Evolutionary conservation across 2,329 filamentous ascomycete species (phyloP).

Genomic region (Alternaria hordeiaustralica): DNA sequence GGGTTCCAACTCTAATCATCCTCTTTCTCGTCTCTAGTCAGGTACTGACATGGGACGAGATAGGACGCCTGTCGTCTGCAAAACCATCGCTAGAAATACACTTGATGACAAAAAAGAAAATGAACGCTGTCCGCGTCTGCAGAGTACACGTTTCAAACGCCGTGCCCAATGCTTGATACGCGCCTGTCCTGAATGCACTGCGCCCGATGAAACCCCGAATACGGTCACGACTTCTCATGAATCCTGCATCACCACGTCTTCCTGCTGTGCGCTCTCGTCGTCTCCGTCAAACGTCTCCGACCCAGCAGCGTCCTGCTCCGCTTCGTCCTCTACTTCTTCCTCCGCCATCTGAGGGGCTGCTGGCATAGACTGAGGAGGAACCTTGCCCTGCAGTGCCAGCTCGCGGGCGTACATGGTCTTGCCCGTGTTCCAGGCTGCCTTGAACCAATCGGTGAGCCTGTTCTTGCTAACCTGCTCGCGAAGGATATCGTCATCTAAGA

Average conservation of each 20-base stretch:
- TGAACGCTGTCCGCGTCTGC: slow-evolving; percentile 1
- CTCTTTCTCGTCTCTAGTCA: slow-evolving; percentile 3
- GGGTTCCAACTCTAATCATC: neutral
- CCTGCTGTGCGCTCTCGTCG: slow-evolving; percentile 25
- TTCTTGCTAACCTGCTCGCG: slow-evolving; percentile 69
- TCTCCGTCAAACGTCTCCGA: slow-evolving; percentile 34
- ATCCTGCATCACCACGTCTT: slow-evolving; percentile 45
- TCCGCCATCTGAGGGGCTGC: neutral
- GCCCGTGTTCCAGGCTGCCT: slow-evolving; percentile 50
- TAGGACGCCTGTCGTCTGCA: neutral
- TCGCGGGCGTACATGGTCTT: slow-evolving; percentile 39
- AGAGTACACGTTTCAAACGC: slow-evolving; percentile 31
- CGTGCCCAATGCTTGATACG: slow-evolving; percentile 30
- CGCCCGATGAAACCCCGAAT: slow-evolving; percentile 25
- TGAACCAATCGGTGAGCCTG: slow-evolving; percentile 73
- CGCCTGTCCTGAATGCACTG: slow-evolving; percentile 13
- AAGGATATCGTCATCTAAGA: slow-evolving; percentile 73
- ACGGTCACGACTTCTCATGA: slow-evolving; percentile 20
- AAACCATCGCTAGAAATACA: slow-evolving; percentile 4
- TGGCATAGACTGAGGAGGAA: neutral
- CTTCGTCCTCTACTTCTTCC: slow-evolving; percentile 5
- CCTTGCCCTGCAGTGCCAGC: slow-evolving; percentile 25
- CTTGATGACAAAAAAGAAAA: slow-evolving; percentile 1
- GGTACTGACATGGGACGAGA: neutral
- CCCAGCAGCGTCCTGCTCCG: slow-evolving; percentile 3